Percentiles rank a stretch among this genome's conserved stretches.
These are phyloP conservation scores for Emergomyces africanus DNA, from an alignment of 2,329 filamentous ascomycete genomes.

Conservation along the genomic window DNA sequence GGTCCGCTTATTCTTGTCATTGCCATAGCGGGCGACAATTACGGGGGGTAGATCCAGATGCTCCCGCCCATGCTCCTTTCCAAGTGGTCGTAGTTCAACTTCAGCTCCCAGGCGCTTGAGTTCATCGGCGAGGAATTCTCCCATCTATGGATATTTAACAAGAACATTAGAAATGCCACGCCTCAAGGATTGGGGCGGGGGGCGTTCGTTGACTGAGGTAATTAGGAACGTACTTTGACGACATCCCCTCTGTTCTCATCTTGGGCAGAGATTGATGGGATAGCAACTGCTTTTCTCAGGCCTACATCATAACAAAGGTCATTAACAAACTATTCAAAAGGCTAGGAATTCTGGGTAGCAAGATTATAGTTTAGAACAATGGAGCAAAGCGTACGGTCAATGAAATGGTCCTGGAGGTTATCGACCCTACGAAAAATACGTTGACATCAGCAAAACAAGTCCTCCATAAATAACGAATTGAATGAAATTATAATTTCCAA, in stretches of 20 bases:
- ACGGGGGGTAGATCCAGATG: constrained; percentile 86
- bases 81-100: constrained; percentile 74
- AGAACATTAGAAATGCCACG: neutral
- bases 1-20: constrained; percentile 82
- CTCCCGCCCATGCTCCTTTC: constrained; percentile 85
- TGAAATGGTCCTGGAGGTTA: constrained; percentile 63
- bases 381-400: constrained; percentile 49
- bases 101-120: constrained; percentile 72
- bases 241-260: constrained; percentile 83
- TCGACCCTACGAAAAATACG: constrained; percentile 45
- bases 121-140: constrained; percentile 73
- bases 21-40: constrained; percentile 82
- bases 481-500: no score
- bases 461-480: neutral
- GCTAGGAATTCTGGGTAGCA: neutral
- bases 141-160: constrained; percentile 51
- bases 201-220: neutral
- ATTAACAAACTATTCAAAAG: neutral
- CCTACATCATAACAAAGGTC: constrained; percentile 18
- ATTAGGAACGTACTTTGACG: constrained; percentile 47
- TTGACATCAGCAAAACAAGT: neutral
- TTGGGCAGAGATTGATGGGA: constrained; percentile 89
- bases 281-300: constrained; percentile 82
- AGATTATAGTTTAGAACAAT: neutral
- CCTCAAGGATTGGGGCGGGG: neutral